Base-by-base conservation (phyloP, 805 yeast genomes). In the Pichia nanzhaoensis region DNA sequence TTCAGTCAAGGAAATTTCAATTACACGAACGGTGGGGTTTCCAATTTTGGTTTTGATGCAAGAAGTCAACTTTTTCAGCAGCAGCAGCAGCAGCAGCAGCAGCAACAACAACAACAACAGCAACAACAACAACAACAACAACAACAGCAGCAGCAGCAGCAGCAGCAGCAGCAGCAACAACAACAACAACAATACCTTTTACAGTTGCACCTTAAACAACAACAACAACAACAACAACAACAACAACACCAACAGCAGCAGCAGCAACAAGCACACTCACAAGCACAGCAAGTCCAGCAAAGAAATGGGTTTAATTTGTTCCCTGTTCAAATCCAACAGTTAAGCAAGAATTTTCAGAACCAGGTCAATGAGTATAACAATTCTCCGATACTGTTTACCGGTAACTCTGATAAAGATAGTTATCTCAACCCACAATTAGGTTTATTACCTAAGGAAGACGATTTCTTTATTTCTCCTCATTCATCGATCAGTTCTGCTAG, bases 401-500 rank as follows among this genome's bases (percentile, higher is more conserved):
- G 42, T 16, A 49, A 50, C 21, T 55, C 52, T 39, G 41, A 50
- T 27, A 53, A 55, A 14, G 55, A 52, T 44, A 13, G 44, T 52
- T 30, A 42, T 48, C 21, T 51, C 52, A 22, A 57, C 47, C 33
- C 42, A 48, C 31, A 53, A 41, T 19, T 52, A 8, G 12, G 13
- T n/a, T 35, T 32, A 17, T 39, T 30, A 24, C 35, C 44, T 16
- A 41, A 41, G 27, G 45, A 41, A 37, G 44, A 52, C n/a, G 61
- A 58, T 3, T 50, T 48, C 10, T 44, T 40, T 33, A 39, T 44
- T 16, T 61, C 66, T 7, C 60, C 63, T 1, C 61, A 58, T 37
- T 61, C 65, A 8, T 58, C 66, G 5, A 39, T 60, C 21, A 56
- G 61, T 33, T 57, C 63, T n/a, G 41, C 51, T n/a, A 54, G 61